Evolutionary conservation across 2,329 filamentous ascomycete species (phyloP), one percentile per base, ranked within the genome.

Genomic region (Cercospora sp.): DNA sequence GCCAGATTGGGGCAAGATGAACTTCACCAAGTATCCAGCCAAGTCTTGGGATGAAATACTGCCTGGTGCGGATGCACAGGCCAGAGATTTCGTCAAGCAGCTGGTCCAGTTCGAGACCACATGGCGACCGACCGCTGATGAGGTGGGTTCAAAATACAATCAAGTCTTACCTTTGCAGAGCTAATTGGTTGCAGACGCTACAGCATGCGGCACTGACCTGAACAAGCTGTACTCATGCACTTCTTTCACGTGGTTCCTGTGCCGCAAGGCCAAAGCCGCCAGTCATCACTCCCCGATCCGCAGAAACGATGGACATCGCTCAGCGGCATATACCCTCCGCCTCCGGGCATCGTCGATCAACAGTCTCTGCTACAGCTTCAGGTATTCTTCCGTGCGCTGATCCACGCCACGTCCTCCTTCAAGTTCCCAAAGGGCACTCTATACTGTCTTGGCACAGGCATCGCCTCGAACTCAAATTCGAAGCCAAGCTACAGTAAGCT

Each of bases 1-100:
- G 75, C 91, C 91, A 0, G 95, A 97, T 18, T 99, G 96, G 85
- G 91, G 94, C 13, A 96, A 91, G 76, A 87, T 91, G 77, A 80
- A 93, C 78, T 99, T 97, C 81, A 86, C 89, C 48, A 83, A 88
- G 13, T 97, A 96, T 76, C 86, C 89, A 3, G 79, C 83, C 0
- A 86, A 86, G 70, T 70, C 82, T 0, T 97, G 94, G 93, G 83
- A 87, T 1, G 85, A 87, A 1, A 82, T 97, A 18, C 80, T 98
- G 51, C 87, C 87, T 0, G 84, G 83, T 5, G 85, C 88, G 0
- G 85, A 87, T 2, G 79, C 83, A 0, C 81, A 81, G 13, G 90
- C 88, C 30, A 84, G 87, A 67, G 86, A 91, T 69, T 80, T 97
- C 36, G 87, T 96, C 9, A 83, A 82, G 45, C 82, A 81, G 5